Evolutionary conservation across 805 yeast genomes (phyloP).

Genomic region (Zygosaccharomyces bisporus): DNA sequence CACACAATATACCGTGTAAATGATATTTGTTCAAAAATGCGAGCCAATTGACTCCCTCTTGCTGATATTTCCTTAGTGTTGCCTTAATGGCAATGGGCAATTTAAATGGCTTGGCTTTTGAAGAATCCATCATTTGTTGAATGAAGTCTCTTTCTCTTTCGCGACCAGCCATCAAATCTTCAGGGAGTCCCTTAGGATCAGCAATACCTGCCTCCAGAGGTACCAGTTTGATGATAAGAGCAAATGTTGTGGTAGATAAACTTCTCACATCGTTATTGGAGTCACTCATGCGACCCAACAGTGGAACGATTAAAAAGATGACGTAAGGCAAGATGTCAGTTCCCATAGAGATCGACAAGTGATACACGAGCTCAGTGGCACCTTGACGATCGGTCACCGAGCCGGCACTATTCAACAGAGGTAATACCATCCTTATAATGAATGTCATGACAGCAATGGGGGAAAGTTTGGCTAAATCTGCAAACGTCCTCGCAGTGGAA

Average conservation of each 20-base stretch:
- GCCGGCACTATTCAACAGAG: constrained; percentile 75
- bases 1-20: constrained; percentile 95
- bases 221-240: constrained; percentile 88
- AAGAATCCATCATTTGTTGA: constrained; percentile 96
- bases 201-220: constrained; percentile 97
- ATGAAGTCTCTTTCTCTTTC: constrained; percentile 92
- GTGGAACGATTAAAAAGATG: constrained; percentile 92
- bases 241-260: constrained; percentile 93
- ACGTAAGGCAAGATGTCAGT: constrained; percentile 87
- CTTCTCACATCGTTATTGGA: constrained; percentile 82
- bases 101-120: constrained; percentile 80
- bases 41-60: constrained; percentile 97
- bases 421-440: constrained; percentile 72
- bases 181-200: constrained; percentile 89
- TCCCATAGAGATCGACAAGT: constrained; percentile 81
- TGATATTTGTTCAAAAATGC: constrained; percentile 93
- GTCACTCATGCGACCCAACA: constrained; percentile 97
- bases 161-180: constrained; percentile 77
- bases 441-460: constrained; percentile 73
- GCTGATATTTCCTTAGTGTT: constrained; percentile 89
- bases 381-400: constrained; percentile 79
- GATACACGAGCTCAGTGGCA: constrained; percentile 86
- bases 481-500: constrained; percentile 84
- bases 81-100: constrained; percentile 92
- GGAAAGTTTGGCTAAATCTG: constrained; percentile 65